Conservation (phyloP, 1,284 basidiomycete species). For the Thecaphora frezii region DNA sequence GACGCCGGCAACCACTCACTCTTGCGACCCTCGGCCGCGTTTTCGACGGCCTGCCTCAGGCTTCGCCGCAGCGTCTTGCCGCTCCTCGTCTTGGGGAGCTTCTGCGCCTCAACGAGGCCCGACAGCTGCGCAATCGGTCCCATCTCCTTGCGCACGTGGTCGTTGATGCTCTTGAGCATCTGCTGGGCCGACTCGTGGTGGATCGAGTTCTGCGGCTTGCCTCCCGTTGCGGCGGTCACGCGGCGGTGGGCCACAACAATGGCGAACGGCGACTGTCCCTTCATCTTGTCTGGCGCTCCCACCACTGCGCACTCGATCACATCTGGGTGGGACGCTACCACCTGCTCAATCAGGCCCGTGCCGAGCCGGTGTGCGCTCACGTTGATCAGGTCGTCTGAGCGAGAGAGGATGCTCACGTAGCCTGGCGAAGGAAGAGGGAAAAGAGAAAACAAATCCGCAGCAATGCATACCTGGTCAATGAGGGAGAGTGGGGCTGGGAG, state of each 20-base stretch:
- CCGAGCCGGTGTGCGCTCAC: slow-evolving; percentile 52
- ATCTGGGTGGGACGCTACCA: slow-evolving; percentile 32
- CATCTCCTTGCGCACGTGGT: slow-evolving; percentile 46
- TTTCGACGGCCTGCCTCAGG: slow-evolving; percentile 42
- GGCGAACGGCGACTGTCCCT: slow-evolving; percentile 56
- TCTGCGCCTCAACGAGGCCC: slow-evolving; percentile 33
- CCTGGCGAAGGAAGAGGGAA: slow-evolving; percentile 6
- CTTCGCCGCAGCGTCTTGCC: slow-evolving; percentile 49
- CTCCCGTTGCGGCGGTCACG: slow-evolving; percentile 15
- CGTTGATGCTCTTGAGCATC: slow-evolving; percentile 48
- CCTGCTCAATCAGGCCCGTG: slow-evolving; percentile 51
- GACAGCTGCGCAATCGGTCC: slow-evolving; percentile 49
- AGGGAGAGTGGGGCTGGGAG: too few relatives aligned
- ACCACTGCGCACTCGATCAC: slow-evolving; percentile 55
- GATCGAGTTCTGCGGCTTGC: slow-evolving; percentile 14
- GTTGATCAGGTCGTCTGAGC: slow-evolving; percentile 51
- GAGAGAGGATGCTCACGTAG: slow-evolving; percentile 49
- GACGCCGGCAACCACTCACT: slow-evolving; percentile 12
- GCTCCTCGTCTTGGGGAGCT: slow-evolving; percentile 52
- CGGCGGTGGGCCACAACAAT: slow-evolving; percentile 36
- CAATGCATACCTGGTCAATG: too few relatives aligned
- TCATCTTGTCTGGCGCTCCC: slow-evolving; percentile 51
- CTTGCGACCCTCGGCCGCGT: slow-evolving; percentile 36
- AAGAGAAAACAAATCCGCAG: too few relatives aligned
- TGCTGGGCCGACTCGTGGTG: slow-evolving; percentile 15